phyloP scores from a whole-genome alignment of 371 early-diverging fungal species.

The Mucor lusitanicus region DNA sequence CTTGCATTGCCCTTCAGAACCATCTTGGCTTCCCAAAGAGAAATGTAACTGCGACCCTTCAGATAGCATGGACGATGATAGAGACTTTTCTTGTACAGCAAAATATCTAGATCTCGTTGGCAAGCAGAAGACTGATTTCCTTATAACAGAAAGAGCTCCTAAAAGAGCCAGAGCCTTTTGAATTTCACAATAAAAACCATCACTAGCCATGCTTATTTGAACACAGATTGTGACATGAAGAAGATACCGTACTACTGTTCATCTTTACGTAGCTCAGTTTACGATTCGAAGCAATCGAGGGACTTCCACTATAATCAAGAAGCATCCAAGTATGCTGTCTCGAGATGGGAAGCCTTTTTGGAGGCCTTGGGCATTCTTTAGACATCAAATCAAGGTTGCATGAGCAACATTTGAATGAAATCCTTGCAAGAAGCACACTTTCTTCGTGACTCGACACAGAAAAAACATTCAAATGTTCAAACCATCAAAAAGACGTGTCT shows the following conservation, averaged over 20 bases:
- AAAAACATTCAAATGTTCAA: neutral
- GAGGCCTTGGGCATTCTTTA: too few relatives aligned
- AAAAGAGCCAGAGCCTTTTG: neutral
- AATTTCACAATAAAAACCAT: neutral
- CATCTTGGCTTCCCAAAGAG: slow-evolving; percentile 9
- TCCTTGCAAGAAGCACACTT: neutral
- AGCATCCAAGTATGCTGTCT: too few relatives aligned
- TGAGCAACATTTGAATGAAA: too few relatives aligned
- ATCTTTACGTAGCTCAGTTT: too few relatives aligned
- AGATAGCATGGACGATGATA: slow-evolving; percentile 12
- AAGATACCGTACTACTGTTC: too few relatives aligned
- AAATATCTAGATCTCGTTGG: neutral
- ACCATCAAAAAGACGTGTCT: neutral
- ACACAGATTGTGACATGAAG: too few relatives aligned
- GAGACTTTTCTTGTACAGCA: neutral
- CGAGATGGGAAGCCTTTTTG: too few relatives aligned
- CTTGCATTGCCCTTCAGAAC: slow-evolving; percentile 66
- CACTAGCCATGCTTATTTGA: neutral
- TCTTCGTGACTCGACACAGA: neutral
- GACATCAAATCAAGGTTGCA: too few relatives aligned
- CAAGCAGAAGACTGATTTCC: neutral
- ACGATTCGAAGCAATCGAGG: too few relatives aligned
- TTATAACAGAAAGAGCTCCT: neutral
- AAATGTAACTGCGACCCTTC: slow-evolving; percentile 36
- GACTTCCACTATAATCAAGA: too few relatives aligned